phyloP scores from a whole-genome alignment of 306 rosid genomes.

The Rosa persica region DNA sequence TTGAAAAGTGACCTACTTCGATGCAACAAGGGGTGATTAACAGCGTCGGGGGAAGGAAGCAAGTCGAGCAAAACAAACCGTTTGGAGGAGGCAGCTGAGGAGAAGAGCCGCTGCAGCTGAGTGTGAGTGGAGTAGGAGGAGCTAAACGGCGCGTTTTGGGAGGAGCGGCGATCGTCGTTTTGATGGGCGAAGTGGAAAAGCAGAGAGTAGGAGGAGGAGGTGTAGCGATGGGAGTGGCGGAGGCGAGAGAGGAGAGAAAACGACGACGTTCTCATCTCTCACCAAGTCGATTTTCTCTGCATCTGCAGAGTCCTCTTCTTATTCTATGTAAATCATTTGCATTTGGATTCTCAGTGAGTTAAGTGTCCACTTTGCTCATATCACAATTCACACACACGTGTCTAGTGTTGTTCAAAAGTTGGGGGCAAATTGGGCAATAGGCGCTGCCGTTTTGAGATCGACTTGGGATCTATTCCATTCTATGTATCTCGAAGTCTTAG shows the following conservation, averaged over 20 bases:
- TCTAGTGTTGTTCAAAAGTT: no score
- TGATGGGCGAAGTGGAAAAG: conserved; percentile 29
- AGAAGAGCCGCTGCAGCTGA: conserved; percentile 8
- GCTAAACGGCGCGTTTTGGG: conserved; percentile 22
- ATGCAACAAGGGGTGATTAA: conserved; percentile 27
- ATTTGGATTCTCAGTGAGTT: background rate
- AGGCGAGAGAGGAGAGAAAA: conserved; percentile 34
- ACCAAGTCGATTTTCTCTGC: conserved; percentile 15
- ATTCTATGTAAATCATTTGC: background rate
- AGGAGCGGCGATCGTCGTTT: background rate
- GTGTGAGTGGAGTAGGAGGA: conserved; percentile 20
- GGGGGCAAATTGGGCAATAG: no score
- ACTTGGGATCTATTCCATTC: no score
- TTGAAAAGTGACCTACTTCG: conserved; percentile 43
- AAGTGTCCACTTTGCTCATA: background rate
- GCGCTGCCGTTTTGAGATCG: background rate
- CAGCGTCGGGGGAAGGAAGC: conserved; percentile 24
- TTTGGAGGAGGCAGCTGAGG: conserved; percentile 26
- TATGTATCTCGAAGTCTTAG: no score
- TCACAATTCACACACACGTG: background rate
- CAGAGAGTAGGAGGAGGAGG: conserved; percentile 16
- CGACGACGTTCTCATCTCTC: conserved; percentile 19
- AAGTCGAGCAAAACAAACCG: conserved; percentile 32
- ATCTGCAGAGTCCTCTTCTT: background rate
- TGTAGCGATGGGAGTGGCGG: conserved; percentile 25